phyloP scores from a whole-genome alignment of 2,329 filamentous ascomycete species.

The Nigrospora osmanthi region DNA sequence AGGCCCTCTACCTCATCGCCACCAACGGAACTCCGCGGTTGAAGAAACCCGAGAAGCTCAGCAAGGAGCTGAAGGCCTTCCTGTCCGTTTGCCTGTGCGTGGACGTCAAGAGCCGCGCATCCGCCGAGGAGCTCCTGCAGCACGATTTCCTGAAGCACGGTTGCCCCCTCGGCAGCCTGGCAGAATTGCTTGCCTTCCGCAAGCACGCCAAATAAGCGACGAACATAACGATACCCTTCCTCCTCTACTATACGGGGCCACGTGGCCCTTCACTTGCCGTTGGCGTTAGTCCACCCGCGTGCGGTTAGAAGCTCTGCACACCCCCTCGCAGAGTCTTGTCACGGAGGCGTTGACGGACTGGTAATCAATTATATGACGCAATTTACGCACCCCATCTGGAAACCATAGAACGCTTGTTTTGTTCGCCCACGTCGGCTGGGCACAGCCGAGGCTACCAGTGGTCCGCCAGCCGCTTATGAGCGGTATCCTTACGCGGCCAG shows the following conservation, averaged over 20 bases:
- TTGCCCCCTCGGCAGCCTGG: constrained; percentile 73
- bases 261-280: too few species aligned
- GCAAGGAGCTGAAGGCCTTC: constrained; percentile 97
- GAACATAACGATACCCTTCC: constrained; percentile 6
- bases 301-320: too few species aligned
- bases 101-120: constrained; percentile 89
- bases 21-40: constrained; percentile 94
- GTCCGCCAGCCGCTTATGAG: too few species aligned
- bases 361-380: too few species aligned
- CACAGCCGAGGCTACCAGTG: too few species aligned
- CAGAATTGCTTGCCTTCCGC: constrained; percentile 84
- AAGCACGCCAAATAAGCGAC: constrained; percentile 54
- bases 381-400: too few species aligned
- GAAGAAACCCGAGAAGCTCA: constrained; percentile 97
- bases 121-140: constrained; percentile 77
- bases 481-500: too few species aligned
- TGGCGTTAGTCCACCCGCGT: too few species aligned
- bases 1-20: constrained; percentile 94
- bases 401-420: too few species aligned
- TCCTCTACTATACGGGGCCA: not conserved
- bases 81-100: constrained; percentile 93
- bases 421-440: too few species aligned
- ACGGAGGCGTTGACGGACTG: too few species aligned
- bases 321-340: too few species aligned
- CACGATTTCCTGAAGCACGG: constrained; percentile 95